Evolutionary conservation across 805 yeast species (phyloP).

Genomic region (Candida glaebosa): DNA sequence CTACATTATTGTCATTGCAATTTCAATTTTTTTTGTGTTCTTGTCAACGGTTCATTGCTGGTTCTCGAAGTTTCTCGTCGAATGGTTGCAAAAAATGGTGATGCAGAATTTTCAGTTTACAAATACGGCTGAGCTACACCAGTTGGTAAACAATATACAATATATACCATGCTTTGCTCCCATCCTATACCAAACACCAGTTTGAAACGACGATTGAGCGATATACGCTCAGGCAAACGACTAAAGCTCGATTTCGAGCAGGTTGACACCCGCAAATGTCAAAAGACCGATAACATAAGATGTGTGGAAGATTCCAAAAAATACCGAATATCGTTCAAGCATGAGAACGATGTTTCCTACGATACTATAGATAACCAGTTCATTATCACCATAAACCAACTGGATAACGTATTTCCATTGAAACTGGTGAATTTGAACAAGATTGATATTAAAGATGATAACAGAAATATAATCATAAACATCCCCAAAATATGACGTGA

Average conservation of each 20-base stretch:
- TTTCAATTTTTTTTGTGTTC: no score
- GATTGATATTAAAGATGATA: background rate
- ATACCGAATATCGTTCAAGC: background rate
- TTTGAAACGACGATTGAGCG: constrained; percentile 3
- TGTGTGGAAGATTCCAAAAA: background rate
- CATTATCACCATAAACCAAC: background rate
- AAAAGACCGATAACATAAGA: background rate
- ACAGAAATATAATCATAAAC: background rate
- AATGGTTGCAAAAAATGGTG: background rate
- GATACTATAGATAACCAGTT: background rate
- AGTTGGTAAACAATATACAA: background rate
- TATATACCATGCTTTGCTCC: background rate
- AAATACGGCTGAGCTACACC: background rate
- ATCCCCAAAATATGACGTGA: background rate
- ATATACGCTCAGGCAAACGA: background rate
- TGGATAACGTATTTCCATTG: background rate
- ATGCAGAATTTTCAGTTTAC: background rate
- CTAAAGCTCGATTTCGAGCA: background rate
- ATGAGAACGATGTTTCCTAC: background rate
- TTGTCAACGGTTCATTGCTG: no score
- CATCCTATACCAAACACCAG: background rate
- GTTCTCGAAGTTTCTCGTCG: background rate
- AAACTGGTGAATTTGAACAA: background rate
- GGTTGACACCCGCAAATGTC: background rate
- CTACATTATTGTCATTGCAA: no score